Evolutionary conservation across 768 basidiomycete genomes (phyloP).

Genomic region (Boletales sp.): DNA sequence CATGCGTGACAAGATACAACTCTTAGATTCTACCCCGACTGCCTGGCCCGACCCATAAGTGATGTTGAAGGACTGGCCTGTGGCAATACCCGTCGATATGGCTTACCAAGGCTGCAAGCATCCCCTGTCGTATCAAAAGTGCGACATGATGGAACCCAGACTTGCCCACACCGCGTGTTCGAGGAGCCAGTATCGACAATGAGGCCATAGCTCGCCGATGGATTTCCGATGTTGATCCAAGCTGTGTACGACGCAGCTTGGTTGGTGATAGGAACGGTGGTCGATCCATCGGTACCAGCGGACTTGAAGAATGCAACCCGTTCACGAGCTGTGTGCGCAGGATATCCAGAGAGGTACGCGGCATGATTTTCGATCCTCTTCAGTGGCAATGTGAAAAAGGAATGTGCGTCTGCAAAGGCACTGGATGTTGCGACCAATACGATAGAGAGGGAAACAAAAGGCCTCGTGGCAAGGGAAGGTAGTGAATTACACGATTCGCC

Average conservation of each 20-base stretch:
- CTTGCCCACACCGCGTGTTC: neutral
- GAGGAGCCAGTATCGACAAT: neutral
- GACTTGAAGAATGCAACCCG: neutral
- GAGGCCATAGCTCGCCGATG: neutral
- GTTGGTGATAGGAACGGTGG: neutral
- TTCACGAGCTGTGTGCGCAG: neutral
- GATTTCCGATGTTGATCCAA: neutral
- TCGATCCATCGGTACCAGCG: neutral
- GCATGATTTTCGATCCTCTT: no score
- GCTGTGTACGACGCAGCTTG: neutral
- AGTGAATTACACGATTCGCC: no score
- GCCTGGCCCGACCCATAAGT: neutral
- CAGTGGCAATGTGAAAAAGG: no score
- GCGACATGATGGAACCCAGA: neutral
- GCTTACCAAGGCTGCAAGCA: neutral
- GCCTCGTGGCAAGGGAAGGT: no score
- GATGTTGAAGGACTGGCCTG: neutral
- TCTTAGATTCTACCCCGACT: neutral
- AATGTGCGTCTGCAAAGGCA: no score
- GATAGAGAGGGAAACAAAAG: no score
- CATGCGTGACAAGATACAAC: no score
- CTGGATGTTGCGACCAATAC: no score
- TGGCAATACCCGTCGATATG: neutral
- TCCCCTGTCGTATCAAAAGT: neutral
- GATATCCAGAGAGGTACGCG: no score